Conservation (phyloP, 768 basidiomycete genomes). For the Tricholoma terreum region DNA sequence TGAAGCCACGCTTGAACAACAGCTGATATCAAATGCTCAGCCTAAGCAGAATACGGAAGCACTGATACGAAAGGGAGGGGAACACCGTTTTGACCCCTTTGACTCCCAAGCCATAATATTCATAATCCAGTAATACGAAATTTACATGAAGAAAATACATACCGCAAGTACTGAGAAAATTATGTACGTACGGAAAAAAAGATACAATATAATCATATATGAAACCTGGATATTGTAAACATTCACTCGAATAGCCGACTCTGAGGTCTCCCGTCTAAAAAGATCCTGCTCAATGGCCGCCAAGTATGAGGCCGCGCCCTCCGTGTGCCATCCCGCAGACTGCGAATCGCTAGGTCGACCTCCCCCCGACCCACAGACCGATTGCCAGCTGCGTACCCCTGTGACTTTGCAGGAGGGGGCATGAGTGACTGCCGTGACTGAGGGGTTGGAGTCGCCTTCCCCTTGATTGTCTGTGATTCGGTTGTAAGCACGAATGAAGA, state of each 20-base stretch:
- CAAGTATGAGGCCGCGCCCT: slow-evolving; percentile 38
- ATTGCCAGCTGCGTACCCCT: slow-evolving; percentile 39
- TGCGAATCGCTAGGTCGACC: slow-evolving; percentile 81
- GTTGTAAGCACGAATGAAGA: slow-evolving; percentile 6
- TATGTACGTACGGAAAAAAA: neutral
- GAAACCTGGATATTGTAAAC: neutral
- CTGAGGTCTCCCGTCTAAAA: slow-evolving; percentile 57
- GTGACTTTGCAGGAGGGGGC: slow-evolving; percentile 32
- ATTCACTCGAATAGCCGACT: slow-evolving; percentile 31
- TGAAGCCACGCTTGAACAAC: too few relatives aligned
- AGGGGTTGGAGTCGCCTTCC: slow-evolving; percentile 15
- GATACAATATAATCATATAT: neutral
- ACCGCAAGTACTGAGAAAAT: too few relatives aligned
- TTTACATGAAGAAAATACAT: too few relatives aligned
- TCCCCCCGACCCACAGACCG: slow-evolving; percentile 72
- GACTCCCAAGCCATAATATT: too few relatives aligned
- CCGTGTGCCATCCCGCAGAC: slow-evolving; percentile 65
- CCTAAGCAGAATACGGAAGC: too few relatives aligned
- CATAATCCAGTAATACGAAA: too few relatives aligned
- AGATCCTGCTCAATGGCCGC: slow-evolving; percentile 75
- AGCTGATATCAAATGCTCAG: too few relatives aligned
- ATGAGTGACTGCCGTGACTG: slow-evolving; percentile 24
- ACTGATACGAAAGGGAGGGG: too few relatives aligned
- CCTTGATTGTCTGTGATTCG: slow-evolving; percentile 43
- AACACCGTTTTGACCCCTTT: too few relatives aligned